A percentile compares a stretch with the other conserved stretches of the same genome.
Evolutionary conservation across 208 protist genomes (phyloP).

Genomic region (Leishmania mexicana): DNA sequence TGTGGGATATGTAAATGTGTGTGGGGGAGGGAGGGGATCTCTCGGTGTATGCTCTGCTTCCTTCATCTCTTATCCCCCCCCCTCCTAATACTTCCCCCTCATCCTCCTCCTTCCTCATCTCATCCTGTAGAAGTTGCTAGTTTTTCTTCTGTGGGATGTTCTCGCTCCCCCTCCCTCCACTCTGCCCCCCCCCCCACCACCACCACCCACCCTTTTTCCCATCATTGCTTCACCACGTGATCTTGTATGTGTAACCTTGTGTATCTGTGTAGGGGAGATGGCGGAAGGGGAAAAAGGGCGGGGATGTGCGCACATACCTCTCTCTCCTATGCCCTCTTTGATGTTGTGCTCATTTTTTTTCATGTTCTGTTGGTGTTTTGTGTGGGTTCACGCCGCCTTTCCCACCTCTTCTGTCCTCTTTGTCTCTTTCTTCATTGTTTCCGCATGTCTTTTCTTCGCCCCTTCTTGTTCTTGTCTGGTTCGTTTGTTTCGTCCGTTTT

Average conservation of each 20-base stretch:
- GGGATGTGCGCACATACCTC: neutral
- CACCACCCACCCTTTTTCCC: neutral
- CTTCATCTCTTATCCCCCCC: neutral
- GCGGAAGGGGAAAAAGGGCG: neutral
- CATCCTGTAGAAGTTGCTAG: neutral
- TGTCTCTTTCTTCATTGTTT: constrained; percentile 3
- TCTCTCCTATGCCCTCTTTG: neutral
- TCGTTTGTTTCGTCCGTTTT: neutral
- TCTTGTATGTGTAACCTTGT: neutral
- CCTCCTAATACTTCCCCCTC: neutral
- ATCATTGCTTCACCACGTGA: neutral
- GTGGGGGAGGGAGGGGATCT: neutral
- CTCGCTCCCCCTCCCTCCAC: neutral
- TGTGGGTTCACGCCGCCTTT: neutral
- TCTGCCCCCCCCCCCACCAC: neutral
- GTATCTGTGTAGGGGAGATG: neutral
- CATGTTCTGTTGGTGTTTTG: neutral
- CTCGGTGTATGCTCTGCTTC: neutral
- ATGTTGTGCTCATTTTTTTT: constrained; percentile 6
- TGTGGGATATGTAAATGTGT: neutral
- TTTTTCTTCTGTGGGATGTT: constrained; percentile 20
- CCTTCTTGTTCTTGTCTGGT: neutral
- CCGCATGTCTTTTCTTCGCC: neutral
- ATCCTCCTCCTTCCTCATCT: neutral
- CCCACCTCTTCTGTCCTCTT: neutral